phyloP scores from a whole-genome alignment of 1,284 basidiomycete species.

The Vanrija sp. region DNA sequence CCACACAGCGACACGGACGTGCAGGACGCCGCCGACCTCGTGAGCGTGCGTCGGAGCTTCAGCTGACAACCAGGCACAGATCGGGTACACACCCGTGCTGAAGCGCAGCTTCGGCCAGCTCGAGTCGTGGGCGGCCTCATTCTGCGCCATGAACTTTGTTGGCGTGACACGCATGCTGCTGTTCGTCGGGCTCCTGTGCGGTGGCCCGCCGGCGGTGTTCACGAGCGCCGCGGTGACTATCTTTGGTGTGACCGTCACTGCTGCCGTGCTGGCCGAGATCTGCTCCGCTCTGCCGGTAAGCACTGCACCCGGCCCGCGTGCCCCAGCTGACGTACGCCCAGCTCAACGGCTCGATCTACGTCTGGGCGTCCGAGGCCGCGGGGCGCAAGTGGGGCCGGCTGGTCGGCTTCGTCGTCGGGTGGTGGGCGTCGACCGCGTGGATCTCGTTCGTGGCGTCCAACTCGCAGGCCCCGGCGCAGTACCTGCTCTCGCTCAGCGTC shows the following conservation, averaged over 20 bases:
- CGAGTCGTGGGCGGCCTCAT: conserved; percentile 67
- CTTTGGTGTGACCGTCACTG: conserved; percentile 56
- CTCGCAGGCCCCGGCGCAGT: conserved; percentile 71
- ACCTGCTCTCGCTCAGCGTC: conserved; percentile 68
- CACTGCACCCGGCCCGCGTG: neutral
- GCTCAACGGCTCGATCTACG: conserved; percentile 46
- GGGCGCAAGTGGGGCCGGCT: conserved; percentile 1
- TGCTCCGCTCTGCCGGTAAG: conserved; percentile 77
- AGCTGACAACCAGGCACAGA: neutral
- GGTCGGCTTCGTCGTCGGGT: conserved; percentile 5
- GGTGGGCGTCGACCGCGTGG: neutral
- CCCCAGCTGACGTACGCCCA: no score
- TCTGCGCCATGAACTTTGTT: conserved; percentile 79
- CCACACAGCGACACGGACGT: no score
- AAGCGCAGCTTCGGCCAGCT: conserved; percentile 6
- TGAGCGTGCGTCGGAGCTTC: no score
- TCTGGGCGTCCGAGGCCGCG: conserved; percentile 5
- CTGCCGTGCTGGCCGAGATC: conserved; percentile 74
- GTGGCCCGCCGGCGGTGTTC: conserved; percentile 70
- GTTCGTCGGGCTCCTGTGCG: conserved; percentile 72
- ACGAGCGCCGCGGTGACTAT: conserved; percentile 3
- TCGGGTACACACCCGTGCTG: conserved; percentile 9
- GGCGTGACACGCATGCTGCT: conserved; percentile 74
- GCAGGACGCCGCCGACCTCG: no score
- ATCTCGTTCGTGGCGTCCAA: conserved; percentile 2